Evolutionary conservation across 441 rosid species (phyloP).

Genomic region (Geranium incanum): DNA sequence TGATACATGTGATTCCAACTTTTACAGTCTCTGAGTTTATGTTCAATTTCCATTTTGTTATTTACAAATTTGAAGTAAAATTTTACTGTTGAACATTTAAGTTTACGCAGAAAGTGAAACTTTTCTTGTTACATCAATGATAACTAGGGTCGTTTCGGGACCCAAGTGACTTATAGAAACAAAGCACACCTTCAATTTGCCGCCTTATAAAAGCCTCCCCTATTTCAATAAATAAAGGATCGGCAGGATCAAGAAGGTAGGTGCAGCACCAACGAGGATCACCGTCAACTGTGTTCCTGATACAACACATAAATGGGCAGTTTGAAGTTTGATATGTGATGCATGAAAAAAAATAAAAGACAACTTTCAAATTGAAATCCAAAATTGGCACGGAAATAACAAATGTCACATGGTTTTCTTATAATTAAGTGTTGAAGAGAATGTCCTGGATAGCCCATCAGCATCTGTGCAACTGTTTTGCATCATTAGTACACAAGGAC

Average conservation of each 20-base stretch:
- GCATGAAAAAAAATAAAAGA: conserved; percentile 2
- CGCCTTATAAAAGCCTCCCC: conserved; percentile 81
- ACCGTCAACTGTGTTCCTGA: conserved; percentile 88
- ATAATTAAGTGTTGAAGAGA: neutral
- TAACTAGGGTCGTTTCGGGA: neutral
- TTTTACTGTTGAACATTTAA: conserved; percentile 1
- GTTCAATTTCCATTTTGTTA: conserved; percentile 4
- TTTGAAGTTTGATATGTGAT: neutral
- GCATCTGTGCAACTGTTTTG: neutral
- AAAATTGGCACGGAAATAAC: neutral
- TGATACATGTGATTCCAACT: neutral
- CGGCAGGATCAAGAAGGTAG: conserved; percentile 83
- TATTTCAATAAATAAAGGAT: conserved; percentile 77
- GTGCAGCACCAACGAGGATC: conserved; percentile 95
- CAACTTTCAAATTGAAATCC: conserved; percentile 12
- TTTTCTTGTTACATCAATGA: neutral
- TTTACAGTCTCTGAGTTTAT: neutral
- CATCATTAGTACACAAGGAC: neutral
- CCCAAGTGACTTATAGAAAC: conserved; percentile 5
- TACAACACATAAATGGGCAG: conserved; percentile 21
- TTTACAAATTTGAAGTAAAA: neutral
- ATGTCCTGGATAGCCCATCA: conserved; percentile 9
- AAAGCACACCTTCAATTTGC: conserved; percentile 58
- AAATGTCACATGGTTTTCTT: neutral
- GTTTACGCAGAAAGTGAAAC: neutral